phyloP scores from a whole-genome alignment of 257 asterid genomes.

The Solanum pimpinellifolium region DNA sequence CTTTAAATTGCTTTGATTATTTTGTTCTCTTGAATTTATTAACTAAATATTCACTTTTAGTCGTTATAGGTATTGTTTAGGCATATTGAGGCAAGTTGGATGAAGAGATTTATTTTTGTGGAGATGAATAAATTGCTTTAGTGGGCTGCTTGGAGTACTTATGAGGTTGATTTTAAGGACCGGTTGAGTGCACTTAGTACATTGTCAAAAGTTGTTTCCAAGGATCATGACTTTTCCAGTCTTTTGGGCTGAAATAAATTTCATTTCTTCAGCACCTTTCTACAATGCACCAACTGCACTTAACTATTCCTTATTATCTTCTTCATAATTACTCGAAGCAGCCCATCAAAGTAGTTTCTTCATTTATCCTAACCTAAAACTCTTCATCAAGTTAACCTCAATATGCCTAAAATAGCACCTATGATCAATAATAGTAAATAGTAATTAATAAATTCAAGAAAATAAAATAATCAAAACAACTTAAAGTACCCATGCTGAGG shows the following conservation, averaged over 20 bases:
- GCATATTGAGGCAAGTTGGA: neutral
- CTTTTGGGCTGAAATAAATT: neutral
- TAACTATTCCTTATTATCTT: neutral
- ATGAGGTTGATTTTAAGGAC: neutral
- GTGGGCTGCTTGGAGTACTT: neutral
- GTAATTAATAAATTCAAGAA: no score
- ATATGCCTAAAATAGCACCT: neutral
- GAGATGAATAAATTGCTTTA: neutral
- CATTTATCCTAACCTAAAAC: neutral
- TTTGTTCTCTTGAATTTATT: neutral
- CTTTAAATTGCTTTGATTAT: neutral
- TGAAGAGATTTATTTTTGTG: neutral
- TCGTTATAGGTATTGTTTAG: neutral
- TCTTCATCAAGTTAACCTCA: neutral
- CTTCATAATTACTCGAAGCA: neutral
- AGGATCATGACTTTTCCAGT: neutral
- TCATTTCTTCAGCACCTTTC: neutral
- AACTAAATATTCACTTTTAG: neutral
- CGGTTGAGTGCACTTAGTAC: neutral
- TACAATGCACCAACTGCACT: neutral
- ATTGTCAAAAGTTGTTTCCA: neutral
- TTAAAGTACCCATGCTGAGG: neutral
- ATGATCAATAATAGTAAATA: no score
- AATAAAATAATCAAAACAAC: neutral
- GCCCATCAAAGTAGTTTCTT: no score